These are phyloP conservation scores for Verticillium nubilum DNA, from an alignment of 2,329 filamentous ascomycete genomes.

Conservation along the genomic window DNA sequence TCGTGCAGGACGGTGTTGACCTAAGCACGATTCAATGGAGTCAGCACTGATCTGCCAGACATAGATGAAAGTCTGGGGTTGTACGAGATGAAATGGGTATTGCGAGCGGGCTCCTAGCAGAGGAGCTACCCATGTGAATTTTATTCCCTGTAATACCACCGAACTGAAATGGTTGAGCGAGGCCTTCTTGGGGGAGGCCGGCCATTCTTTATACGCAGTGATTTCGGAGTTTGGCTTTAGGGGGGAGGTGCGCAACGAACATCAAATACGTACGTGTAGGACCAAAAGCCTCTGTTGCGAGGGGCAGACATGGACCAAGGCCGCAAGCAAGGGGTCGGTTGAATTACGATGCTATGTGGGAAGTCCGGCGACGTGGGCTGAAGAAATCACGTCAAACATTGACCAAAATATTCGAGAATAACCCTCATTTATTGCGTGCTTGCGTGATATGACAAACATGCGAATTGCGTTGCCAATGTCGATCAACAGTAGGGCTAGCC, in stretches of 20 bases:
- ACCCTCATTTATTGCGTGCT: neutral
- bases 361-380: neutral
- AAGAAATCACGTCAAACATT: neutral
- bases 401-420: neutral
- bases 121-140: neutral
- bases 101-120: neutral
- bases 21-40: conserved; percentile 97
- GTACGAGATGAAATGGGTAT: neutral
- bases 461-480: neutral
- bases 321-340: neutral
- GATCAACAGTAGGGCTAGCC: neutral
- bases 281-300: neutral
- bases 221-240: neutral
- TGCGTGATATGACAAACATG: neutral
- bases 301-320: neutral
- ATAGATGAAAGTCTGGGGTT: neutral
- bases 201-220: neutral
- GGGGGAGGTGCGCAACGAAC: neutral
- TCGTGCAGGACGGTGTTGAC: conserved; percentile 95
- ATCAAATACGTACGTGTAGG: neutral
- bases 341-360: neutral
- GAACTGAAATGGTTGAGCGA: neutral
- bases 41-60: conserved; percentile 62
- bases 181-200: neutral
- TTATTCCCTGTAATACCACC: neutral